phyloP scores from a whole-genome alignment of 352 stramenopile species.

The Phytopythium cucurbitacearum region DNA sequence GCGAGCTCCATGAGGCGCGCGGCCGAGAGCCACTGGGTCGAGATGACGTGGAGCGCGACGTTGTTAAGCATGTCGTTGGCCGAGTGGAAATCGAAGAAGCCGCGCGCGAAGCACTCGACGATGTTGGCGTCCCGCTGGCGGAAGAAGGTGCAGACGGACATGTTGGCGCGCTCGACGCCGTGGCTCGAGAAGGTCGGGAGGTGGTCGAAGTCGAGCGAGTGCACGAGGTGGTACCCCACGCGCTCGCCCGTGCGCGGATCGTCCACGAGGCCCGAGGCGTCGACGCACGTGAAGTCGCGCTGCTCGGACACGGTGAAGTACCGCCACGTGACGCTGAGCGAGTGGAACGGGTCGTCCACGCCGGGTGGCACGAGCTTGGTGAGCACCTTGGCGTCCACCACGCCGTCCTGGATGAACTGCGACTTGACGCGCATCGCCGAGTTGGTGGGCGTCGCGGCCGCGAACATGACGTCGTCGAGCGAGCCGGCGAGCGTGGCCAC shows the following conservation, averaged over 20 bases:
- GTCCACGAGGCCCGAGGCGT: constrained; percentile 36
- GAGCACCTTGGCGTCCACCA: constrained; percentile 31
- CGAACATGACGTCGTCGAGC: constrained; percentile 58
- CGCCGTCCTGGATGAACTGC: constrained; percentile 42
- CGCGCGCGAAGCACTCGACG: constrained; percentile 34
- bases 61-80: constrained; percentile 40
- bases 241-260: constrained; percentile 22
- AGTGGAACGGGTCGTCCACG: constrained; percentile 39
- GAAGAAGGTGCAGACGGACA: constrained; percentile 41
- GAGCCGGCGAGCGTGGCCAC: constrained; percentile 28
- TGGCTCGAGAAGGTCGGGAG: constrained; percentile 25
- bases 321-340: constrained; percentile 46
- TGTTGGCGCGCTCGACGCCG: constrained; percentile 40
- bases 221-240: constrained; percentile 52
- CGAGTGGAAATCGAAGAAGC: constrained; percentile 45
- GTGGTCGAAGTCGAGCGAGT: constrained; percentile 48
- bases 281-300: constrained; percentile 56
- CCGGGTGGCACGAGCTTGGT: constrained; percentile 23
- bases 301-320: constrained; percentile 31
- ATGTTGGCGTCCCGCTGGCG: constrained; percentile 27
- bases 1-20: constrained; percentile 31
- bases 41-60: constrained; percentile 35
- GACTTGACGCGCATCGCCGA: constrained; percentile 34
- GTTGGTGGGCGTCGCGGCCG: constrained; percentile 24
- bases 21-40: constrained; percentile 34